Conservation (phyloP, 2,329 filamentous ascomycete genomes). For the Exserohilum turcica region DNA sequence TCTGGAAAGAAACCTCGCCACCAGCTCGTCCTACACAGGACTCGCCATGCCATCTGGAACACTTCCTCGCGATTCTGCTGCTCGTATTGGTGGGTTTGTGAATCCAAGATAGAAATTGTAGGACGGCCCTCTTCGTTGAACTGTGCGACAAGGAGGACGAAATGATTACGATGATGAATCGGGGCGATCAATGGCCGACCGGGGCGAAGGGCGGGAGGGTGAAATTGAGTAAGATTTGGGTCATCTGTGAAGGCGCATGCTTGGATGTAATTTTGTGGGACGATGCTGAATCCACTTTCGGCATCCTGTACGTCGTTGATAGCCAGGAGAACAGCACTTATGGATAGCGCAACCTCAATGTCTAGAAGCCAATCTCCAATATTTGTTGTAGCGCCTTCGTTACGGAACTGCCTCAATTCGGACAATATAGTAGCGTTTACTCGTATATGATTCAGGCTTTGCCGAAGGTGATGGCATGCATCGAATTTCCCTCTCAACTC, state of each 20-base stretch:
- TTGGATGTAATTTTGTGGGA: neutral
- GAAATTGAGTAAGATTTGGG: neutral
- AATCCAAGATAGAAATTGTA: conserved; percentile 17
- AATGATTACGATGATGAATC: neutral
- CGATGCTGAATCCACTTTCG: conserved; percentile 9
- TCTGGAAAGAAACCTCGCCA: neutral
- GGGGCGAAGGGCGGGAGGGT: conserved; percentile 4
- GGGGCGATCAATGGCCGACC: conserved; percentile 19
- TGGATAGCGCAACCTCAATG: neutral
- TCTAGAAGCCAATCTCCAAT: conserved; percentile 1
- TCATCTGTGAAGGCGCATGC: too few relatives aligned
- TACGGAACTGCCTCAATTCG: neutral
- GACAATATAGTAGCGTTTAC: neutral
- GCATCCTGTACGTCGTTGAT: conserved; percentile 10
- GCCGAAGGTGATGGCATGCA: neutral
- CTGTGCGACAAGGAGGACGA: conserved; percentile 18
- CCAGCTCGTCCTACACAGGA: neutral
- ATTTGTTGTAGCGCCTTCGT: neutral
- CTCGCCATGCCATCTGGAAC: neutral
- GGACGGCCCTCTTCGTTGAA: conserved; percentile 5
- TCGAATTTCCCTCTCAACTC: neutral
- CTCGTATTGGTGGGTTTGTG: neutral
- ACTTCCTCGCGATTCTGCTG: neutral
- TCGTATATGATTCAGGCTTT: neutral
- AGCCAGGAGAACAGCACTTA: conserved; percentile 17